A percentile compares a stretch with the other conserved stretches of the same genome.
Evolutionary conservation across 2,329 filamentous ascomycete genomes (phyloP).

Genomic region (Calcarisporium arbuscula): DNA sequence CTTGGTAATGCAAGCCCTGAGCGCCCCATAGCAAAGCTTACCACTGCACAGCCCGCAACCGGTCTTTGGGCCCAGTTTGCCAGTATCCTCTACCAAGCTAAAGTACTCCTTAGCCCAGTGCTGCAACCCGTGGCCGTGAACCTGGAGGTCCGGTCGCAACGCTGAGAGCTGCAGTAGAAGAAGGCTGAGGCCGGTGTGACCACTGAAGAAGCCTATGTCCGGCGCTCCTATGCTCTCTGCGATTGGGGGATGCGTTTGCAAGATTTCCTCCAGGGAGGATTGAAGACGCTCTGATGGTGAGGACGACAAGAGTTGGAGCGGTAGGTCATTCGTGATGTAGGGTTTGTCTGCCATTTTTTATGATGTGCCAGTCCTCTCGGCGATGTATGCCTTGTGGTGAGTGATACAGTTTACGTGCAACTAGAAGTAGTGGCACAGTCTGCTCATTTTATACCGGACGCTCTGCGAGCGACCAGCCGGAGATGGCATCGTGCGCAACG

Average conservation of each 20-base stretch:
- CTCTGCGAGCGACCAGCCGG: too few relatives aligned
- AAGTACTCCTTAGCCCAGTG: slow-evolving; percentile 44
- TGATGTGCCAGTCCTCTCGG: not conserved
- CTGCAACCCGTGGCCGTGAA: slow-evolving; percentile 33
- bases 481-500: too few relatives aligned
- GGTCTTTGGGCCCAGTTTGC: slow-evolving; percentile 28
- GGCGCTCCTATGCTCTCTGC: slow-evolving; percentile 24
- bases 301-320: slow-evolving; percentile 20
- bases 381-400: not conserved
- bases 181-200: slow-evolving; percentile 50
- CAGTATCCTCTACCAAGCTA: slow-evolving; percentile 33
- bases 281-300: slow-evolving; percentile 22
- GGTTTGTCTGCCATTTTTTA: slow-evolving; percentile 18
- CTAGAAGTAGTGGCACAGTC: too few relatives aligned
- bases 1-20: slow-evolving; percentile 36
- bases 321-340: slow-evolving; percentile 28
- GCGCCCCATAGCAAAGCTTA: slow-evolving; percentile 38
- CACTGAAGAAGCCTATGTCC: slow-evolving; percentile 44
- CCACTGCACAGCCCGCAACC: slow-evolving; percentile 46
- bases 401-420: too few relatives aligned
- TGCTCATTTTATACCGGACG: too few relatives aligned
- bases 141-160: slow-evolving; percentile 33
- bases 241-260: slow-evolving; percentile 29
- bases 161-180: slow-evolving; percentile 45
- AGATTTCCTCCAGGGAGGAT: slow-evolving; percentile 28